A percentile compares a stretch with the other conserved stretches of the same genome.
Conservation (phyloP, 176 grass and related monocot genomes). For the Themeda triandra region DNA sequence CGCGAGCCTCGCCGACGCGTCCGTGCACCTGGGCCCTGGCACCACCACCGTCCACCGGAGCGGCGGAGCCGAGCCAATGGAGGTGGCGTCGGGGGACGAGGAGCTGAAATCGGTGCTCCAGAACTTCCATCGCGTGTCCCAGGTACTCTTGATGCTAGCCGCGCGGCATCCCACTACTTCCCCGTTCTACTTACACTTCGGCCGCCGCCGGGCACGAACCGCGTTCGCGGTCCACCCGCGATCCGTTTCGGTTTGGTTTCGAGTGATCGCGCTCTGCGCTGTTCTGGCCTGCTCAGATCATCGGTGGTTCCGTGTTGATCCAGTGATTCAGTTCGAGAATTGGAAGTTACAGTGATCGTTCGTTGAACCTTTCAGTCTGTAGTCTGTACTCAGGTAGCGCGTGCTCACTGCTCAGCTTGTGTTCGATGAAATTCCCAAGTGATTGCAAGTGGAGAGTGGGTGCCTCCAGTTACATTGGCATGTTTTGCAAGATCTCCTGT, state of each 20-base stretch:
- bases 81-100: slow-evolving; percentile 34
- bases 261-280: not conserved
- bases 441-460: not conserved
- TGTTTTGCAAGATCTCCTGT: not conserved
- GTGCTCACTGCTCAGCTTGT: slow-evolving; percentile 5
- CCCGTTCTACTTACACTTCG: not conserved
- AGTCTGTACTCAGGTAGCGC: not conserved
- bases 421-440: slow-evolving; percentile 6
- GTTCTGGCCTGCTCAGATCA: not conserved
- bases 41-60: not conserved
- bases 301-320: not conserved
- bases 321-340: not conserved
- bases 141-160: slow-evolving; percentile 34
- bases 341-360: not conserved
- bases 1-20: not conserved
- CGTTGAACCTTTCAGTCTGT: not conserved
- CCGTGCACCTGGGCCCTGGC: not conserved
- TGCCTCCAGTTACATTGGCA: slow-evolving; percentile 4
- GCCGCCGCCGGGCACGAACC: not conserved
- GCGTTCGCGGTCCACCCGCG: not conserved
- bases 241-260: not conserved
- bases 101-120: slow-evolving; percentile 51
- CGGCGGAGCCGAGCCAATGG: not conserved
- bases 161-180: not conserved
- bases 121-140: slow-evolving; percentile 66